phyloP scores from a whole-genome alignment of 768 basidiomycete genomes.

The Tulasnella sp. region DNA sequence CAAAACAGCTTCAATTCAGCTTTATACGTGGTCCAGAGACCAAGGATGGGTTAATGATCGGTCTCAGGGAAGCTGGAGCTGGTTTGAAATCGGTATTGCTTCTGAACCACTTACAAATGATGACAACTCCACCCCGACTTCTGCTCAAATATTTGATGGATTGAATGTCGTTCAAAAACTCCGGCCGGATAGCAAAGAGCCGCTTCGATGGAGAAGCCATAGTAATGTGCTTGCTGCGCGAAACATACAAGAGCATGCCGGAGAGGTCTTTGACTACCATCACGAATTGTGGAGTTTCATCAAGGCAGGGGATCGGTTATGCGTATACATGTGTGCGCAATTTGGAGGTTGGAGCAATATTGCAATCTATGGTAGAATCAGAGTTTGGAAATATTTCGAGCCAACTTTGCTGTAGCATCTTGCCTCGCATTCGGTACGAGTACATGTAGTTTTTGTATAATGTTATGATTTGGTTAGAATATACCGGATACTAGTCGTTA shows the following conservation, averaged over 20 bases:
- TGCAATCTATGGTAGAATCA: constrained; percentile 3
- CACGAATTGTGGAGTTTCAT: constrained; percentile 17
- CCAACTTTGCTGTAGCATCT: not conserved
- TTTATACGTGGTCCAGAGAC: constrained; percentile 15
- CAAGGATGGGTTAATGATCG: constrained; percentile 16
- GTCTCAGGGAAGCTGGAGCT: constrained; percentile 15
- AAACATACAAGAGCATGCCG: not conserved
- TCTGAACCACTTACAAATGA: not conserved
- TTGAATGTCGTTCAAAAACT: no score
- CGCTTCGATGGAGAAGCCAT: constrained; percentile 15
- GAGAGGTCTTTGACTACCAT: constrained; percentile 7
- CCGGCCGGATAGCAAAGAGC: not conserved
- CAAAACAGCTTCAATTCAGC: not conserved
- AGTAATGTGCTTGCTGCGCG: constrained; percentile 5
- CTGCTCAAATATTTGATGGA: no score
- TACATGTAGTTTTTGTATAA: not conserved
- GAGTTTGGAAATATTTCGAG: constrained; percentile 16
- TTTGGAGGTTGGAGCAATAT: constrained; percentile 13
- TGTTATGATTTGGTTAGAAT: no score
- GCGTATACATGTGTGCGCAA: constrained; percentile 14
- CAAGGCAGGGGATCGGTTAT: constrained; percentile 11
- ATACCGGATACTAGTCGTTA: no score
- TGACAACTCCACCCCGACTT: no score
- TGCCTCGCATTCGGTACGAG: not conserved
- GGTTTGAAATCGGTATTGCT: constrained; percentile 17